Percentiles rank a stretch among this genome's conserved stretches.
phyloP scores from a whole-genome alignment of 2,329 filamentous ascomycete species.

The Aspergillus vadensis region DNA sequence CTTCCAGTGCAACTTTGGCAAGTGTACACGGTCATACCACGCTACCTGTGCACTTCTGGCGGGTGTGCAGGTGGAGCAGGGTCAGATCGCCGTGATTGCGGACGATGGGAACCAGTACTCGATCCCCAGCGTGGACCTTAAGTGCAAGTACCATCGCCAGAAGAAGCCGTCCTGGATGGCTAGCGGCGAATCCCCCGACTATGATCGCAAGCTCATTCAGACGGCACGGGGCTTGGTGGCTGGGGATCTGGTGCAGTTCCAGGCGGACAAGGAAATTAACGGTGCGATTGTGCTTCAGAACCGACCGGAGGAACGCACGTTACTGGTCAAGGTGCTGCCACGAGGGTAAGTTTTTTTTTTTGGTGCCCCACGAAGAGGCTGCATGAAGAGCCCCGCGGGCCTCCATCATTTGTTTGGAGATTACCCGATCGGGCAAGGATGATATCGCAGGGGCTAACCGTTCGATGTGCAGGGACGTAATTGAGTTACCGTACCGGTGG shows the following conservation, averaged over 20 bases:
- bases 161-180: constrained; percentile 79
- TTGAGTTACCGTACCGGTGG: constrained; percentile 64
- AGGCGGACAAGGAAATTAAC: constrained; percentile 84
- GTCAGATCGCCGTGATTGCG: constrained; percentile 80
- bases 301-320: constrained; percentile 68
- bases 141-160: constrained; percentile 88
- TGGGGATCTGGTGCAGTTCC: constrained; percentile 82
- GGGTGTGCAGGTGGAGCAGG: constrained; percentile 87
- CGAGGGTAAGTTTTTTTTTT: constrained; percentile 64
- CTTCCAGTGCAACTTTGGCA: constrained; percentile 94
- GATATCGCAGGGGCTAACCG: constrained; percentile 9
- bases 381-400: background rate
- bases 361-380: background rate
- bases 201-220: constrained; percentile 66
- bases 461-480: constrained; percentile 42
- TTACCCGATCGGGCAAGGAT: constrained; percentile 15
- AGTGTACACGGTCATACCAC: constrained; percentile 91
- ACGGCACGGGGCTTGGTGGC: constrained; percentile 68
- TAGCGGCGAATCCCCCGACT: constrained; percentile 65
- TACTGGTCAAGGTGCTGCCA: constrained; percentile 81
- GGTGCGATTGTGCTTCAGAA: constrained; percentile 88
- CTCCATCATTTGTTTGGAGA: constrained; percentile 4
- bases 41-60: constrained; percentile 91
- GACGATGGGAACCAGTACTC: constrained; percentile 92
- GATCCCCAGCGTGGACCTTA: constrained; percentile 87